phyloP scores from a whole-genome alignment of 306 rosid genomes.

The Leucaena leucocephala region DNA sequence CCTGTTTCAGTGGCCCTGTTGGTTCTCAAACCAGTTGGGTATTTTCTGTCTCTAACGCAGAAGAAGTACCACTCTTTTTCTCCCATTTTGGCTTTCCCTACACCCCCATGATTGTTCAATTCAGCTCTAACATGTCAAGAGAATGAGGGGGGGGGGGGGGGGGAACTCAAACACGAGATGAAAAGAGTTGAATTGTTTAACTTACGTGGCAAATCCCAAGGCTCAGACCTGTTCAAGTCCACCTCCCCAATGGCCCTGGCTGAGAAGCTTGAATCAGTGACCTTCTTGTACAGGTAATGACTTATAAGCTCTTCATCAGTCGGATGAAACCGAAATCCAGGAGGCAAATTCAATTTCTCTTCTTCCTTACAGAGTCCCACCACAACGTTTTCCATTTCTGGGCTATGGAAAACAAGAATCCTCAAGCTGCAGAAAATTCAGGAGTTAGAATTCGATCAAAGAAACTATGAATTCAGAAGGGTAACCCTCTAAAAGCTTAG shows the following conservation, averaged over 20 bases:
- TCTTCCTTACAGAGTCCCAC: conserved; percentile 44
- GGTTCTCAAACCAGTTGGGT: conserved; percentile 94
- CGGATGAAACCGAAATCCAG: conserved; percentile 93
- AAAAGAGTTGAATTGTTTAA: not conserved
- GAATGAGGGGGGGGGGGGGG: no score
- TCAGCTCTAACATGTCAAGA: not conserved
- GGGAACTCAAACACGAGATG: no score
- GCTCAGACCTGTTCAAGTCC: conserved; percentile 91
- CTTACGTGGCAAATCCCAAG: conserved; percentile 98
- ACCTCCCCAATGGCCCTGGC: conserved; percentile 92
- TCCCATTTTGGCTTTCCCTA: conserved; percentile 97
- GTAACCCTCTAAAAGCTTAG: not conserved
- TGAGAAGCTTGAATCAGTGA: conserved; percentile 53
- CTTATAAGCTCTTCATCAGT: conserved; percentile 97
- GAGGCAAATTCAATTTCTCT: conserved; percentile 70
- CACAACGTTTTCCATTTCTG: conserved; percentile 56
- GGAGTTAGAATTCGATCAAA: not conserved
- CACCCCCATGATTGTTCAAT: not conserved
- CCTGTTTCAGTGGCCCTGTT: conserved; percentile 96
- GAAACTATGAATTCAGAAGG: not conserved
- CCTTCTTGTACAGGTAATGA: conserved; percentile 74
- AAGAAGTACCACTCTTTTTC: conserved; percentile 96
- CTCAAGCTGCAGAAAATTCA: not conserved
- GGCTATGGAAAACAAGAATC: not conserved
- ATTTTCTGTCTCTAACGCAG: conserved; percentile 91